Conservation (phyloP, 208 protist species). For the Tetramitus jugosus region DNA sequence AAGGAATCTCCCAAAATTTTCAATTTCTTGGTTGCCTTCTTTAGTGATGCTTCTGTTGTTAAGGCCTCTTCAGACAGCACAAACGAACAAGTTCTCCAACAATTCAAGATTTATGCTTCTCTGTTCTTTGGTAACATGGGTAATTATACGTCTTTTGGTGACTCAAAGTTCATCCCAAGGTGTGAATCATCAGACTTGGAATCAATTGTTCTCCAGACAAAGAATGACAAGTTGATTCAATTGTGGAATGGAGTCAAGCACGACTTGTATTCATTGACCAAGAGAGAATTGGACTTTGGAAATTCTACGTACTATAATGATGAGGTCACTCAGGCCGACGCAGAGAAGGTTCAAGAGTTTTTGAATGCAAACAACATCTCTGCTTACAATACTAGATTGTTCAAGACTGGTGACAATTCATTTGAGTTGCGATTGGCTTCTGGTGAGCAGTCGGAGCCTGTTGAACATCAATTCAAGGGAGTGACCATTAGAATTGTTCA, state of each 20-base stretch:
- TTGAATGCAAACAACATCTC: constrained; percentile 50
- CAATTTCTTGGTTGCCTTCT: constrained; percentile 40
- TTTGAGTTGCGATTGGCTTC: constrained; percentile 39
- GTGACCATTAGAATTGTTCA: constrained; percentile 52
- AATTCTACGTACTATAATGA: constrained; percentile 66
- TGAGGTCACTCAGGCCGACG: constrained; percentile 60
- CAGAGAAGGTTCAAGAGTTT: constrained; percentile 59
- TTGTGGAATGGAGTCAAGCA: constrained; percentile 45
- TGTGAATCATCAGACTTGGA: constrained; percentile 50
- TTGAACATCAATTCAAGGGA: constrained; percentile 34
- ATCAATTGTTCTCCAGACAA: constrained; percentile 40
- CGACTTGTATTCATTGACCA: constrained; percentile 53
- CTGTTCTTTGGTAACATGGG: constrained; percentile 76
- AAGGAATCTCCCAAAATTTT: constrained; percentile 43
- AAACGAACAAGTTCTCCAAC: constrained; percentile 44
- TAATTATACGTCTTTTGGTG: constrained; percentile 81
- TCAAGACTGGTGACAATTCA: constrained; percentile 48
- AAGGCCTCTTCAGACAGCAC: constrained; percentile 26
- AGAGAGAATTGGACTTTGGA: constrained; percentile 51
- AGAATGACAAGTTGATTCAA: constrained; percentile 20
- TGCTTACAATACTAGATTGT: constrained; percentile 67
- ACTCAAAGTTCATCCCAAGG: constrained; percentile 76
- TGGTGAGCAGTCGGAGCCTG: constrained; percentile 29
- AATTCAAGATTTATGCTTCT: constrained; percentile 63
- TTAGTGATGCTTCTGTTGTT: constrained; percentile 15